These are phyloP conservation scores for Lactarius quietus DNA, from an alignment of 768 basidiomycete species.

Conservation along the genomic window DNA sequence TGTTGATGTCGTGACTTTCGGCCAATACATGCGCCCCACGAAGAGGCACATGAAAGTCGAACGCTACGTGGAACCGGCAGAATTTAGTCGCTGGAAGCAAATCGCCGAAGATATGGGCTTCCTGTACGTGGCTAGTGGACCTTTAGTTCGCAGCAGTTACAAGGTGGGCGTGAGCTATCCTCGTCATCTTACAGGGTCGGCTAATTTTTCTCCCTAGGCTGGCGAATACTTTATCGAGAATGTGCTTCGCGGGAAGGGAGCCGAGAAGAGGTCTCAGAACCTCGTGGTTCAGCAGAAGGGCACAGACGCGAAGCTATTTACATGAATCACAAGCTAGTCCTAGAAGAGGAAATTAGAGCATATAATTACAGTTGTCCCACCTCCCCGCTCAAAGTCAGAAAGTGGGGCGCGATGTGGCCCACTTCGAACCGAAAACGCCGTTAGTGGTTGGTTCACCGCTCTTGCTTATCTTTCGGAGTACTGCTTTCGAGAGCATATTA, in stretches of 20 bases:
- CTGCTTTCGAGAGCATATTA: background rate
- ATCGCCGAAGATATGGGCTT: conserved; percentile 93
- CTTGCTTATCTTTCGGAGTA: background rate
- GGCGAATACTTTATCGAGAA: conserved; percentile 96
- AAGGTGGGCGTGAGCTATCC: conserved; percentile 56
- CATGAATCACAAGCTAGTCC: conserved; percentile 1
- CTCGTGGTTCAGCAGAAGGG: conserved; percentile 27
- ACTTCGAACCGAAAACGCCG: background rate
- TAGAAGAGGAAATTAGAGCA: background rate
- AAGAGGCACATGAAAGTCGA: conserved; percentile 99
- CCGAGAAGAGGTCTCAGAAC: conserved; percentile 39
- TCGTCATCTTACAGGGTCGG: conserved; percentile 1
- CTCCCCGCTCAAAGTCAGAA: background rate
- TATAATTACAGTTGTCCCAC: conserved; percentile 2
- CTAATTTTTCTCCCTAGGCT: conserved; percentile 51
- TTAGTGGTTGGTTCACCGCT: background rate
- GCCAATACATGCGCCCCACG: conserved; percentile 99
- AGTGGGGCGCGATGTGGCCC: background rate
- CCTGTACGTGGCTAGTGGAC: conserved; percentile 95
- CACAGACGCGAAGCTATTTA: conserved; percentile 4
- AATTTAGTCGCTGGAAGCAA: conserved; percentile 89
- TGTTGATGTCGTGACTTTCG: conserved; percentile 98
- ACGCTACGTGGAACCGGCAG: conserved; percentile 89
- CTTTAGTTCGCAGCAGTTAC: conserved; percentile 93
- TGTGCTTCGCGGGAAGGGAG: conserved; percentile 62